These are phyloP conservation scores for Deuterostichococcus epilithicus DNA, from an alignment of 139 green algal genomes.

Conservation along the genomic window DNA sequence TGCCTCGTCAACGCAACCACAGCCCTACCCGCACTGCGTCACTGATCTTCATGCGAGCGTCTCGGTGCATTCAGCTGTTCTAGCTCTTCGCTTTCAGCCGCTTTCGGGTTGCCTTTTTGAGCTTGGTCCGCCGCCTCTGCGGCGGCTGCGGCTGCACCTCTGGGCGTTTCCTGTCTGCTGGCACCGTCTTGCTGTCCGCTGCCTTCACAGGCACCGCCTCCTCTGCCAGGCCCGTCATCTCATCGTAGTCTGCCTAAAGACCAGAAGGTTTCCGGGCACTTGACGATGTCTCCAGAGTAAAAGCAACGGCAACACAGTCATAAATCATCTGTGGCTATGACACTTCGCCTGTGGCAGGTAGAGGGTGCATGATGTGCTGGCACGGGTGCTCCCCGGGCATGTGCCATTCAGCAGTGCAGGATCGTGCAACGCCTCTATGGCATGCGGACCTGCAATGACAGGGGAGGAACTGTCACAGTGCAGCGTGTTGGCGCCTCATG, in stretches of 20 bases:
- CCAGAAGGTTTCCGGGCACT: neutral
- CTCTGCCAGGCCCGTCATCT: neutral
- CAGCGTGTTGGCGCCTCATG: neutral
- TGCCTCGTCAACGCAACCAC: too few relatives aligned
- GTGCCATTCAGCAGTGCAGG: neutral
- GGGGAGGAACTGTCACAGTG: neutral
- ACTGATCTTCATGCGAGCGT: too few relatives aligned
- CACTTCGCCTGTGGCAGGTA: neutral
- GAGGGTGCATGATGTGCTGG: neutral
- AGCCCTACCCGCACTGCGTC: too few relatives aligned
- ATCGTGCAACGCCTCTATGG: neutral
- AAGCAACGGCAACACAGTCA: neutral
- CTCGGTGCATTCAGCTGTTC: too few relatives aligned
- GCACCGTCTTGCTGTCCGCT: neutral
- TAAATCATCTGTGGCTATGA: neutral
- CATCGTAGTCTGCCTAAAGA: neutral
- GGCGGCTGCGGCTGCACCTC: neutral
- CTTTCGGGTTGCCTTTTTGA: neutral
- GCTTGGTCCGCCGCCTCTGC: neutral
- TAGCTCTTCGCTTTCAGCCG: too few relatives aligned
- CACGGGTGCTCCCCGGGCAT: neutral
- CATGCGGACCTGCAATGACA: neutral
- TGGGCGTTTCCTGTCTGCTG: neutral
- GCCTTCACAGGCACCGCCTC: neutral
- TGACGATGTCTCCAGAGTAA: too few relatives aligned